Conservation (phyloP, 805 yeast species). For the Jamesozyma spencerorum region DNA sequence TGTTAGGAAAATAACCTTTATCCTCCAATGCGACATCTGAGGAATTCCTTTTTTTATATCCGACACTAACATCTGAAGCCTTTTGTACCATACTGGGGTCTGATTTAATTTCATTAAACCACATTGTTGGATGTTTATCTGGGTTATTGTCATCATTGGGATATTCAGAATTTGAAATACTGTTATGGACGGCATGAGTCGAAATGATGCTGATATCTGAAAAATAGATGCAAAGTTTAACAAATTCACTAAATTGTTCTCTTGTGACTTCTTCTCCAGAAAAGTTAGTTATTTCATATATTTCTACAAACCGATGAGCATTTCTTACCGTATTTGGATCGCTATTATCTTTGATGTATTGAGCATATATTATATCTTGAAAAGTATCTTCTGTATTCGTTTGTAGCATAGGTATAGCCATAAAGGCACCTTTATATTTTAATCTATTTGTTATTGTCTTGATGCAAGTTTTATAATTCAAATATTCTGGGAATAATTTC, state of each 20-base stretch:
- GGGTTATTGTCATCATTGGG: background rate
- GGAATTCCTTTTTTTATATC: too few relatives aligned
- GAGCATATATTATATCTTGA: constrained; percentile 16
- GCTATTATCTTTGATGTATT: constrained; percentile 14
- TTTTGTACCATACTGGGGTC: too few relatives aligned
- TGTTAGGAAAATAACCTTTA: constrained; percentile 11
- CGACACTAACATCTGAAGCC: too few relatives aligned
- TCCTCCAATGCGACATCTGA: constrained; percentile 4
- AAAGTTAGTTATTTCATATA: constrained; percentile 63
- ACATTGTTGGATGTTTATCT: too few relatives aligned
- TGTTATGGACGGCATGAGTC: background rate
- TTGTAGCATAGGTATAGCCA: constrained; percentile 28
- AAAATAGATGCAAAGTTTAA: constrained; percentile 36
- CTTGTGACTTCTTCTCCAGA: constrained; percentile 53
- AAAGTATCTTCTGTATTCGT: constrained; percentile 22
- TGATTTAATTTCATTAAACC: too few relatives aligned
- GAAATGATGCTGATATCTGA: constrained; percentile 20
- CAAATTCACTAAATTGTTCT: constrained; percentile 49
- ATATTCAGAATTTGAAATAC: background rate
- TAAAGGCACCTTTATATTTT: constrained; percentile 37
- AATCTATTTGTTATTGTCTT: constrained; percentile 53
- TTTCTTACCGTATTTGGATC: constrained; percentile 7
- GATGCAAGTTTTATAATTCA: constrained; percentile 44
- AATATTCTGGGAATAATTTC: constrained; percentile 32
- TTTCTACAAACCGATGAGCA: constrained; percentile 33